Conservation (phyloP, 192 early-diverging fungal species). For the Coemansia umbellata region DNA sequence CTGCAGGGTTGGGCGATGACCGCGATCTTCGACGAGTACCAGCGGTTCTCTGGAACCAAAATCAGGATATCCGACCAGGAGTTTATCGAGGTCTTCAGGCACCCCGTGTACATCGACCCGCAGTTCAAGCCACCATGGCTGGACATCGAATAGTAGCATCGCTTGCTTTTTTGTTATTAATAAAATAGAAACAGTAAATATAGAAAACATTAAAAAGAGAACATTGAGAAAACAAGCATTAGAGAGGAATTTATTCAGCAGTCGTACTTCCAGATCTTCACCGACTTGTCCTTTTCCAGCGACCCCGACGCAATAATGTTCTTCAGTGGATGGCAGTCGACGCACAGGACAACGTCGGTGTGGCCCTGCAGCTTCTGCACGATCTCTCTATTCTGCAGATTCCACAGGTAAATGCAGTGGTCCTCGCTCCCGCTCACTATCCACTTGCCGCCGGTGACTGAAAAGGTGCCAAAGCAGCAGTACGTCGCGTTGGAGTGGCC, state of each 20-base stretch:
- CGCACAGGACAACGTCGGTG: slow-evolving; percentile 84
- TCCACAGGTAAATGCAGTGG: slow-evolving; percentile 93
- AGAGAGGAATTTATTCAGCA: slow-evolving; percentile 7
- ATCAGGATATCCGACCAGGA: slow-evolving; percentile 90
- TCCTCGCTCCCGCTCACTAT: slow-evolving; percentile 97
- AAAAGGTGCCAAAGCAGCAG: slow-evolving; percentile 93
- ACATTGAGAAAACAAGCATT: slow-evolving; percentile 2
- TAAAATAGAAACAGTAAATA: slow-evolving; percentile 3
- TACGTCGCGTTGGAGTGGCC: slow-evolving; percentile 91
- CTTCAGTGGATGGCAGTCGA: slow-evolving; percentile 89
- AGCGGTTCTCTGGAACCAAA: slow-evolving; percentile 87
- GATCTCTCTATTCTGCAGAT: slow-evolving; percentile 91
- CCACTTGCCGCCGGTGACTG: slow-evolving; percentile 82
- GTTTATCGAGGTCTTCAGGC: slow-evolving; percentile 57
- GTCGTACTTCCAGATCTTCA: slow-evolving; percentile 77
- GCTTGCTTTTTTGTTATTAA: background rate
- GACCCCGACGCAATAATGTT: slow-evolving; percentile 95
- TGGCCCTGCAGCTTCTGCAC: slow-evolving; percentile 93
- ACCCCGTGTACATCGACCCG: slow-evolving; percentile 17
- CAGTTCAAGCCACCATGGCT: slow-evolving; percentile 32
- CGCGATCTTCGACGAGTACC: slow-evolving; percentile 95
- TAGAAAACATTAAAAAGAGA: background rate
- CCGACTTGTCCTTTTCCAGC: slow-evolving; percentile 84
- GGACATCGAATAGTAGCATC: background rate
- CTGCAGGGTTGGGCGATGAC: slow-evolving; percentile 95